Evolutionary conservation across 176 grass and related monocot species (phyloP), one percentile per base, ranked within the genome.

Genomic region (Tillandsia fasciculata): DNA sequence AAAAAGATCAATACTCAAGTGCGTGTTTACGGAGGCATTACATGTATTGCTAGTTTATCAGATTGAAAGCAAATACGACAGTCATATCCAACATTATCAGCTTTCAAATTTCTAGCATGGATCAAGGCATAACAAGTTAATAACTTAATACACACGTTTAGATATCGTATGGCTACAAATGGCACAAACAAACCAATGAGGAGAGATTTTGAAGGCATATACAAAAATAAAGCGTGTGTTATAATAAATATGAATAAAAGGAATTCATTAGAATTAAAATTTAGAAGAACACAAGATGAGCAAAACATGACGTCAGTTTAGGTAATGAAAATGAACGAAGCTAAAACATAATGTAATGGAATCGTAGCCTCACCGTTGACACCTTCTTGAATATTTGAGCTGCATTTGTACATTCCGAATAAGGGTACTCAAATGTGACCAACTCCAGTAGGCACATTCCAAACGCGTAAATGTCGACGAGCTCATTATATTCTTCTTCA

Each of bases 321-420:
- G 64, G 9, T 14, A 65, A 33, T 12, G 27, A 20, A 17, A 10
- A 65, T 11, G 48, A 23, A n/a, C 5, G 27, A 53, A 75, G 70
- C 12, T 51, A 53, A 50, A 64, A 52, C 22, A 2, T 8, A 61
- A 23, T 14, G 24, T 1, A 73, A 53, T 59, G 64, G 17, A 52
- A 49, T 72, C 66, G 73, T 18, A 80, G 28, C 67, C 82, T 87
- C 66, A 87, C 88, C 74, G 83, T 77, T 0, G 79, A 80, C 8
- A 91, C 88, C 85, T 91, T 91, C 66, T 82, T 91, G 63, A 79
- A 91, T 80, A 91, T 91, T 53, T 87, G 89, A 49, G 89, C 89
- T 69, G 89, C 89, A 80, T 91, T 91, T 3, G 70, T 77, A 63
- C 89, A 91, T 91, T 91, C 89, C 51, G 76, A 78, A 68, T 91